Evolutionary conservation across 75 land plant genomes (phyloP), one percentile per base, ranked within the genome.

Genomic region (Cupressus sempervirens): DNA sequence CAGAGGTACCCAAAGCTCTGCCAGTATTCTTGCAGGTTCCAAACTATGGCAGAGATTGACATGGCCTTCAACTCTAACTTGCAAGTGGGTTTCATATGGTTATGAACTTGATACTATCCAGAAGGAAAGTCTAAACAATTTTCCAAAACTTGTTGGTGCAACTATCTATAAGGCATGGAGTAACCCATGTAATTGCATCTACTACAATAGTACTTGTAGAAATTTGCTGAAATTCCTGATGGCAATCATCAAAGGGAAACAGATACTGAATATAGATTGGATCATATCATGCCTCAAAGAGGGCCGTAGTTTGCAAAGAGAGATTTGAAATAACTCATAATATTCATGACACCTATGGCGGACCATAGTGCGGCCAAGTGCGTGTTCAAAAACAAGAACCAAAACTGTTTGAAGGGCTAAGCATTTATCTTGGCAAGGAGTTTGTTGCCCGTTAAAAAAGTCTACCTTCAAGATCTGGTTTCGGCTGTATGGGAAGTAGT

Each of bases 101-200:
- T 97, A 97, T 88, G 92, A 92, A 46, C 86, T 97, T 18, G 90
- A 92, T 91, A 0, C 83, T 45, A 87, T 80, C 38, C 93, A 92
- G 43, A 96, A 95, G 98, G 80, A 87, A 75, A 81, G 88, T 56
- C 53, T 96, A 80, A 88, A 83, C 8, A 81, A 90, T n/a, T 95
- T 96, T 91, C 91, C 85, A 18, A 86, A 18, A 3, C 86, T 87
- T 32, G 85, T 84, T 80, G 93, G 97, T 62, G 90, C 86, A 29
- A 74, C 84, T 38, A 72, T 93, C 38, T 29, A 82, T 9, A 93
- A 92, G 56, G 29, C 40, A 34, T 97, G 94, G 94, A 88, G 85
- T 30, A 11, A 97, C 96, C 29, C 97, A 97, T 89, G 90, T 97
- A 3, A 90, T 97, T 88, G 92, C 94, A 73, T 88, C 98, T 30